Base-by-base conservation (phyloP, 768 basidiomycete species). In the Ramaria rubella region DNA sequence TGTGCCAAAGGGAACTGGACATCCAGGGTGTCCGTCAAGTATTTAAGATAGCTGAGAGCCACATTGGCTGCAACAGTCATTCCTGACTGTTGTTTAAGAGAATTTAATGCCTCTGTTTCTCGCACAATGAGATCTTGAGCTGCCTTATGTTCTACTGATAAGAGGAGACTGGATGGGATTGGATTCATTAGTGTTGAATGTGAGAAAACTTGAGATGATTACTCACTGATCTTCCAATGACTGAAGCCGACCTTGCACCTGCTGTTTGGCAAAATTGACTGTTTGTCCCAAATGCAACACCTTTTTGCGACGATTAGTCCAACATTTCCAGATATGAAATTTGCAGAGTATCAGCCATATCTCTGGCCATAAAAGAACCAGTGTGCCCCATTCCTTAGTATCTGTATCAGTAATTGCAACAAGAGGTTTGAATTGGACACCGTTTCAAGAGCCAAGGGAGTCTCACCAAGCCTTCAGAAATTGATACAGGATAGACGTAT, bases 301-400 rank as follows among this genome's bases (percentile, higher is more conserved):
- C 21, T 40, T 45, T 9, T 55, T 60, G 5, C 58, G 62, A 24
- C 66, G 61, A 57, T 75, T 74, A 14, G 45, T 62, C 71, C 73
- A 75, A 30, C 62, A 70, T 45, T 74, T 70, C 5, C 68, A 63
- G n/a, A 70, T 31, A 54, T 75, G 73, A 52, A 73, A 74, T 40
- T 66, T 64, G 63, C 73, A 75, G 9, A 75, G 59, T 1, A 74
- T 61, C 17, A 74, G 68, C 21, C 59, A 52, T 26, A 73, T 67
- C 11, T 26, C 23, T 29, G 44, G 55, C 55, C 55, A 56, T 31
- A 52, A n/a, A 12, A 17, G 23, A n/a, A 70, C 21, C 5, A 75
- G 65, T 6, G 72, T 70, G 9, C 56, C 65, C 7, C 67, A 64
- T 54, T 73, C 71, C 52, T 65, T 69, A 0, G 57, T 50, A 29